Evolutionary conservation across 2,329 filamentous ascomycete species (phyloP), one percentile per base, ranked within the genome.

Genomic region (Claviceps sorghi): DNA sequence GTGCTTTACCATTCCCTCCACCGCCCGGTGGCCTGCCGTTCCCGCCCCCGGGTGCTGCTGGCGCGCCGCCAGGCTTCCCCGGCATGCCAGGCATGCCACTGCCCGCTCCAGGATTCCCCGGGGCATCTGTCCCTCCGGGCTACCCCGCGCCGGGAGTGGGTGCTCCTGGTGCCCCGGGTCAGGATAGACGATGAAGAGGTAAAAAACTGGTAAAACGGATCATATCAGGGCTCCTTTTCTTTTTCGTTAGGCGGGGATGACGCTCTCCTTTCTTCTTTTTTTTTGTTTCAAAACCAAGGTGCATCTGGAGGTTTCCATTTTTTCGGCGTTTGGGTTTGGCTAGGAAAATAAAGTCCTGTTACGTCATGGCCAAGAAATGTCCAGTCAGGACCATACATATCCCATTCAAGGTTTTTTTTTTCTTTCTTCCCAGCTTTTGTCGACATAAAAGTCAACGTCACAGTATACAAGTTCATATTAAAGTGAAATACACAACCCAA

Each of bases 81-180:
- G 66, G 66, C 15, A 55, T 70, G 53, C 64, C 67, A 22, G 63
- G 67, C 47, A 64, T 69, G 54, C 65, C 67, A 30, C 71, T 69
- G 1, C 69, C 67, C 26, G 68, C 67, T 21, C 69, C 74, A 52
- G 71, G 69, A 4, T 74, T 74, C 42, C 70, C 69, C 17, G 68
- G 69, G 13, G 62, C 66, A 21, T 62, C 63, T 52, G 56, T 50
- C 21, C 59, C 62, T 19, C 63, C 65, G 4, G 61, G 62, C 26
- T 68, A 47, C 21, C 34, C 50, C 43, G 21, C 45, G 15, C 51
- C 46, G 13, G 51, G 51, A 4, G 32, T 21, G 15, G 48, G 48
- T 43, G 22, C 48, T 42, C 41, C 51, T 22, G 65, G 66, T 26
- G 60, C 63, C 26, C 68, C 67, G 22, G 71, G 70, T 38, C 68